Conservation (phyloP, 2,329 filamentous ascomycete genomes). For the Alternaria triticimaculans region DNA sequence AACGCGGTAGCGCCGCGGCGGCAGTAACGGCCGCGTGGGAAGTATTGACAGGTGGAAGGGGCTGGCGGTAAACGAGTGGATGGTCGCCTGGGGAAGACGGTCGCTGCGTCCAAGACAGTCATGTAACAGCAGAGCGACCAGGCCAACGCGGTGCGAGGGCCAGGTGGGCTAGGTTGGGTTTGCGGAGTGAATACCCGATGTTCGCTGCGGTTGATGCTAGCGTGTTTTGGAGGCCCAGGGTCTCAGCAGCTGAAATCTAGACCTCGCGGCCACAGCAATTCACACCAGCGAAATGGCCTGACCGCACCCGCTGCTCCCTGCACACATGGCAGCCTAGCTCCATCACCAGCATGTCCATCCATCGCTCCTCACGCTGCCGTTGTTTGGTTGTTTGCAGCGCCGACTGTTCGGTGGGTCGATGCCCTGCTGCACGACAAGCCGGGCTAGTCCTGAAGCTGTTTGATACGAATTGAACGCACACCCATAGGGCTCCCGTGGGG, state of each 20-base stretch:
- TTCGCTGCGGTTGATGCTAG: slow-evolving; percentile 14
- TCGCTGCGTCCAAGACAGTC: background rate
- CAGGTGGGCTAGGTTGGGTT: slow-evolving; percentile 6
- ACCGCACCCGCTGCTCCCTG: background rate
- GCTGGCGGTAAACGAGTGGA: slow-evolving; percentile 6
- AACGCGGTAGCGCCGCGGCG: slow-evolving; percentile 28
- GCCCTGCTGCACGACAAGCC: background rate
- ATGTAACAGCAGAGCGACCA: background rate
- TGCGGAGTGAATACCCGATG: slow-evolving; percentile 10
- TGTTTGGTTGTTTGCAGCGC: background rate
- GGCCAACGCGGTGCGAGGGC: background rate
- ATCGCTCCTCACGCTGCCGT: background rate
- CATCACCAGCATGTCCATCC: background rate
- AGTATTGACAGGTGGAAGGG: slow-evolving; percentile 8
- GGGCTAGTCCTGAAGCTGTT: background rate
- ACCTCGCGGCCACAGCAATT: slow-evolving; percentile 4
- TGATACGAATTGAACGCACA: background rate
- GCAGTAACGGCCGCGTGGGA: slow-evolving; percentile 23
- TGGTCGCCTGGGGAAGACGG: background rate
- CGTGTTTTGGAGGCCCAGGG: slow-evolving; percentile 5
- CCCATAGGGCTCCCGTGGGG: background rate
- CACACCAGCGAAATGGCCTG: slow-evolving; percentile 6
- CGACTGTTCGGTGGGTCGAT: background rate
- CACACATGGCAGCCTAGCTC: background rate
- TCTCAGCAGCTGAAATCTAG: slow-evolving; percentile 9